These are phyloP conservation scores for Xylariaceae sp. DNA, from an alignment of 2,329 filamentous ascomycete genomes.

Conservation along the genomic window DNA sequence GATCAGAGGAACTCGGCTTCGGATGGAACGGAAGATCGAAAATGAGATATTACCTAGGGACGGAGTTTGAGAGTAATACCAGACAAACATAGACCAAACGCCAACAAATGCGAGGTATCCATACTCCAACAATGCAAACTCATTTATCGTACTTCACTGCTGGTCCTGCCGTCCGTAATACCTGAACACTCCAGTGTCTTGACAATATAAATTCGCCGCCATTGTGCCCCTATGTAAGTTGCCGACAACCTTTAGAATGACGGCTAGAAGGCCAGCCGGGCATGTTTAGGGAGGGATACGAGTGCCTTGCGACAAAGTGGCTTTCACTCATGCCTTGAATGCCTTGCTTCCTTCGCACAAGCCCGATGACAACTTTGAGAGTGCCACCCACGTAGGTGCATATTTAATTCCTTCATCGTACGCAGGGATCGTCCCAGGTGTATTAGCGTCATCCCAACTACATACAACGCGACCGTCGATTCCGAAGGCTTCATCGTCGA, in stretches of 20 bases:
- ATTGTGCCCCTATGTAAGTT: neutral
- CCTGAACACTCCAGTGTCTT: conserved; percentile 3
- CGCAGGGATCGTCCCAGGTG: conserved; percentile 72
- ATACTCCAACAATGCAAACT: conserved; percentile 16
- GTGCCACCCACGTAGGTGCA: conserved; percentile 76
- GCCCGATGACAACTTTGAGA: conserved; percentile 76
- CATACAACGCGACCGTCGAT: conserved; percentile 73
- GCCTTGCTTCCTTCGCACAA: conserved; percentile 78
- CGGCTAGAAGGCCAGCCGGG: conserved; percentile 1
- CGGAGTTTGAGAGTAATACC: conserved; percentile 11
- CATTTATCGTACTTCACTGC: conserved; percentile 4
- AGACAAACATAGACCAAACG: conserved; percentile 14
- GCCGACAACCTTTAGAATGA: neutral
- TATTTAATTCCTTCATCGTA: conserved; percentile 78
- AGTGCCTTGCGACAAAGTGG: neutral
- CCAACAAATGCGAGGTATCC: conserved; percentile 19
- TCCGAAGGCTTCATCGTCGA: conserved; percentile 36
- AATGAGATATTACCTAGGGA: no score
- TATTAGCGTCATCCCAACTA: conserved; percentile 86
- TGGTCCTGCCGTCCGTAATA: conserved; percentile 1
- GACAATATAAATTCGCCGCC: conserved; percentile 4
- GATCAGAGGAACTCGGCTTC: no score
- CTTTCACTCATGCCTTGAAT: conserved; percentile 55
- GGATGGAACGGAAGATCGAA: no score
- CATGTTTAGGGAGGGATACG: neutral